Base-by-base conservation (phyloP, 257 asterid species). In the Solanum microdontum region DNA sequence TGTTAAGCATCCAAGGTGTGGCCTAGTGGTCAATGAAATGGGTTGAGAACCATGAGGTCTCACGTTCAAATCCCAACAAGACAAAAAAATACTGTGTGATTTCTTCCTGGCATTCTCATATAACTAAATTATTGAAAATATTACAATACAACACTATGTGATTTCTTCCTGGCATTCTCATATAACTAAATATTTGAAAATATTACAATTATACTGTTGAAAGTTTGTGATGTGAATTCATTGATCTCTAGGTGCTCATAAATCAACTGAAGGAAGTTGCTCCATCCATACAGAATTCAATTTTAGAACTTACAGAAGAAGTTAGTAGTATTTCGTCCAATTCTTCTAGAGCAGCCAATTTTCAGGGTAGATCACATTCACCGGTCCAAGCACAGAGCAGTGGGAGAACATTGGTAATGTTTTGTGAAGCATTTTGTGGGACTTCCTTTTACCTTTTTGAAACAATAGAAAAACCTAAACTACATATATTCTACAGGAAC, bases 181-280 rank as follows among this genome's bases (percentile, higher is more conserved):
- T 83, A 58, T 88, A 80, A 79, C 14, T 32, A 40, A 28, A 70
- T 45, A 43, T 43, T 73, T 79, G 39, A 43, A 39, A 40, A 24
- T 79, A 48, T 9, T 82, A 28, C 7, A 30, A 24, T 34, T 70
- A 43, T 72, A 45, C 83, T 69, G 70, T 30, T 86, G 34, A 45
- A 86, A 68, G 33, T 69, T 70, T 39, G 36, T 87, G 72, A 90
- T 34, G 33, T 45, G 74, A 84, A 40, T 87, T 88, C 15, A 80
- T 77, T 75, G 73, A 83, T 86, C 74, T 92, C 89, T 93, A 97
- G 99, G 99, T 96, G 84, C 99, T 97, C 83, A 96, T 97, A 66
- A 93, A 95, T 93, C 99, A 97, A 89, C 93, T 97, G 88, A 97
- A 97, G 94, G 98, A 96, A 79, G 98, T 95, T 84, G 98, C 98